These are phyloP conservation scores for Filosporella fistucella DNA, from an alignment of 495 filamentous ascomycete species.

Conservation along the genomic window DNA sequence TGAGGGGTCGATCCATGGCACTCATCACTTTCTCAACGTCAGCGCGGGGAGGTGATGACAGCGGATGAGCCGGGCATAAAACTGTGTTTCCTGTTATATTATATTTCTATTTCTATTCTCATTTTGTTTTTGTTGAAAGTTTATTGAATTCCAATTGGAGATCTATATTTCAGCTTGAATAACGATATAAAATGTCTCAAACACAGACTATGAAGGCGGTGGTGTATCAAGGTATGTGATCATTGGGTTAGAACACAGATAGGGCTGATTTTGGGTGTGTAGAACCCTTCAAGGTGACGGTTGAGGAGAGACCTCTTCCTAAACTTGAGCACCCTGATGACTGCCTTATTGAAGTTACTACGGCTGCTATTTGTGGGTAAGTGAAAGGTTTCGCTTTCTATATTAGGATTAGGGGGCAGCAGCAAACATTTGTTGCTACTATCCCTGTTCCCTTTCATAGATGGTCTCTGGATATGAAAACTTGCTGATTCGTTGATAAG, in stretches of 20 bases:
- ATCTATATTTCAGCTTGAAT: background rate
- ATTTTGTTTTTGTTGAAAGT: background rate
- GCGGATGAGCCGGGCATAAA: no score
- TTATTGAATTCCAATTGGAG: background rate
- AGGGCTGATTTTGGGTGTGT: background rate
- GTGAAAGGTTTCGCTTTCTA: no score
- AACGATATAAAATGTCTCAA: constrained; percentile 14
- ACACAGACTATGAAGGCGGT: constrained; percentile 19
- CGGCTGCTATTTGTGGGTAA: constrained; percentile 49
- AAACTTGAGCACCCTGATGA: constrained; percentile 50
- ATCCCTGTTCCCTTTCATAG: background rate
- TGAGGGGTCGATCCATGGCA: no score
- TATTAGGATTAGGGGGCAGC: background rate
- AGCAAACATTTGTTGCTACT: background rate
- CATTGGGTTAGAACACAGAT: background rate
- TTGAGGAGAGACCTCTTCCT: constrained; percentile 39
- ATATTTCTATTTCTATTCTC: no score
- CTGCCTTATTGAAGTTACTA: constrained; percentile 52
- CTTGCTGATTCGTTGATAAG: no score
- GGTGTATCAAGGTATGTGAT: constrained; percentile 14
- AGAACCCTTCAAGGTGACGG: constrained; percentile 18
- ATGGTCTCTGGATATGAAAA: background rate
- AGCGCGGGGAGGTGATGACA: no score
- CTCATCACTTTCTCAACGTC: no score
- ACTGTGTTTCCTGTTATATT: no score